Evolutionary conservation across 2,329 filamentous ascomycete genomes (phyloP).

Genomic region (Trichophyton simii): DNA sequence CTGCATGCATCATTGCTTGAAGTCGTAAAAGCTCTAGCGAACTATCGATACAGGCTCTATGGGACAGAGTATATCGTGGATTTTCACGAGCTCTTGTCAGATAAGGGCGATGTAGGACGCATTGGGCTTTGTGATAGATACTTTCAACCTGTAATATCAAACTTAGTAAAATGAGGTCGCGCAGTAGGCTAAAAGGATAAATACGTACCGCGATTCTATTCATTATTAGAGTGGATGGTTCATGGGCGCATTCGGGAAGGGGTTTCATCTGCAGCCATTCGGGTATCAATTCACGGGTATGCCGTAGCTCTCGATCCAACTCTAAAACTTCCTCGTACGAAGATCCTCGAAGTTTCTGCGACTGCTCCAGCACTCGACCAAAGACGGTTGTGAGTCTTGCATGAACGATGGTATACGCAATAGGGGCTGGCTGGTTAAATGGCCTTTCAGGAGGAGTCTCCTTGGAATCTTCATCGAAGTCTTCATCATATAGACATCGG

Average conservation of each 20-base stretch:
- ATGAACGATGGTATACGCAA: conserved; percentile 40
- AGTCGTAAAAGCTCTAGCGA: conserved; percentile 70
- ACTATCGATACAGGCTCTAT: conserved; percentile 72
- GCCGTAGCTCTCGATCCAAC: conserved; percentile 45
- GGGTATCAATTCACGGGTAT: conserved; percentile 54
- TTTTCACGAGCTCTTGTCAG: conserved; percentile 66
- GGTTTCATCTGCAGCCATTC: conserved; percentile 65
- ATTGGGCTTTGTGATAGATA: conserved; percentile 77
- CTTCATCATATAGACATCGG: conserved; percentile 51
- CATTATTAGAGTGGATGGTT: conserved; percentile 58
- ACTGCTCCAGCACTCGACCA: conserved; percentile 33
- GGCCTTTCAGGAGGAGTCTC: conserved; percentile 47
- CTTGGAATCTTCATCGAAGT: conserved; percentile 46
- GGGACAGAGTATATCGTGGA: conserved; percentile 68
- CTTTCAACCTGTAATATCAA: conserved; percentile 49
- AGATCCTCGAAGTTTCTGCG: conserved; percentile 30
- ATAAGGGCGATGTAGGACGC: conserved; percentile 79
- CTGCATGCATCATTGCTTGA: conserved; percentile 60
- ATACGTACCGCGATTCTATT: conserved; percentile 55
- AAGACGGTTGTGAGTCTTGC: conserved; percentile 31
- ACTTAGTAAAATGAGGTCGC: neutral
- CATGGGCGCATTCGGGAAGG: conserved; percentile 59
- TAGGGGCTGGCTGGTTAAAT: conserved; percentile 45
- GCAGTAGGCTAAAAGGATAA: no score
- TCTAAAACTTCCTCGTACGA: conserved; percentile 52